Base-by-base conservation (phyloP, 495 filamentous ascomycete species). In the Neurospora cerealis region DNA sequence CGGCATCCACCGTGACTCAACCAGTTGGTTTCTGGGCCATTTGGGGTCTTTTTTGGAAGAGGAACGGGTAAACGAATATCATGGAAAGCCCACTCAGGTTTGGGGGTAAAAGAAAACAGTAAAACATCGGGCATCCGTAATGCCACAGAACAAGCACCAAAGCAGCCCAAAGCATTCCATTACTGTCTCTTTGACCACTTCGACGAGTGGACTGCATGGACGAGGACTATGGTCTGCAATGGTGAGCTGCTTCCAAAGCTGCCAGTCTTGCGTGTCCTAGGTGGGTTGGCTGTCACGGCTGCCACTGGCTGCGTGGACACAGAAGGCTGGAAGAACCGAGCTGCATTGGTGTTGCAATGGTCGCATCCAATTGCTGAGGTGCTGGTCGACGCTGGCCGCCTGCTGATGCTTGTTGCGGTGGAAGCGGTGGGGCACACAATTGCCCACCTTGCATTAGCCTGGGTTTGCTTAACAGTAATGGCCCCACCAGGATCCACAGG, bases 401-500 rank as follows among this genome's bases (percentile, higher is more conserved):
- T 38, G 37, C 37, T 38, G 37, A 38, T 38, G 37, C 37, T 38
- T 38, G 37, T 38, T 38, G 37, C 37, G 37, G 37, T 38, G 37
- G 37, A 38, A 38, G 37, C 37, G 7, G 37, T 38, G 37, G 37
- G 37, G 37, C 38, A 39, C 46, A 54, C 36, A 69, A 17, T 73
- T 73, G 38, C 69, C 69, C 32, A 70, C n/a, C 66, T 44, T 70
- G 62, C 62, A 74, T 40, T 71, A 46, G 62, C 69, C 42, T 41
- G 72, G 41, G 15, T 72, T 46, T 70, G 60, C 72, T 28, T 44
- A 69, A 62, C 62, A 66, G 54, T 66, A 36, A 66, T 19, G 34
- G 15, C 28, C 54, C 54, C 60, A 73, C 48, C 37, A 62, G 72
- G 13, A 72, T 38, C 75, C 62, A 54, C 71, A 54, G 71, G 70